A percentile compares a stretch with the other conserved stretches of the same genome.
These are phyloP conservation scores for Rhododendron griersonianum DNA, from an alignment of 148 eudicot species.

Conservation along the genomic window DNA sequence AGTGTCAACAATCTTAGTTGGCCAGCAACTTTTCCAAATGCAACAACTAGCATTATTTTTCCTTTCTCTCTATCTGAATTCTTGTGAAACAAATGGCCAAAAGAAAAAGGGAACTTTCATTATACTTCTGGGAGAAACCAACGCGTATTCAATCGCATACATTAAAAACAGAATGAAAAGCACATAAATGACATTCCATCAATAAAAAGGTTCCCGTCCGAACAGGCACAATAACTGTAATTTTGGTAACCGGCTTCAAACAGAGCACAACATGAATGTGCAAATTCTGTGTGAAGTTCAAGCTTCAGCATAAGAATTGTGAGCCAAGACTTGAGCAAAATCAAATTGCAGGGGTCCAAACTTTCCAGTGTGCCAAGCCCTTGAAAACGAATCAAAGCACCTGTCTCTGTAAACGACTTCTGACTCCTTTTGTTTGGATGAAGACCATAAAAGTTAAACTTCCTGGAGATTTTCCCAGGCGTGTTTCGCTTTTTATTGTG, in stretches of 20 bases:
- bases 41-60: not conserved
- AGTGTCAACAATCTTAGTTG: not conserved
- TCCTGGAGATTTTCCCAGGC: not conserved
- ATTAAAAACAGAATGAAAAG: not conserved
- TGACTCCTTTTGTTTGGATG: not conserved
- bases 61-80: not conserved
- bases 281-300: not conserved
- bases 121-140: not conserved
- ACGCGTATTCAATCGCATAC: not conserved
- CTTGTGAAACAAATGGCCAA: not conserved
- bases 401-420: not conserved
- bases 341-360: not conserved
- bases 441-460: not conserved
- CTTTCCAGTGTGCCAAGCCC: not conserved
- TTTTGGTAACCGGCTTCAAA: not conserved
- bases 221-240: not conserved
- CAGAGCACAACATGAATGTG: not conserved
- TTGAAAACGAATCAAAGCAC: not conserved
- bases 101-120: not conserved
- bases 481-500: conserved; percentile 15
- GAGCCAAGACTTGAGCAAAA: not conserved
- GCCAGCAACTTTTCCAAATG: not conserved
- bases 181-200: not conserved
- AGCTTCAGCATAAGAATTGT: not conserved
- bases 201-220: not conserved